These are phyloP conservation scores for Candida nitratophila DNA, from an alignment of 805 yeast species.

Conservation along the genomic window DNA sequence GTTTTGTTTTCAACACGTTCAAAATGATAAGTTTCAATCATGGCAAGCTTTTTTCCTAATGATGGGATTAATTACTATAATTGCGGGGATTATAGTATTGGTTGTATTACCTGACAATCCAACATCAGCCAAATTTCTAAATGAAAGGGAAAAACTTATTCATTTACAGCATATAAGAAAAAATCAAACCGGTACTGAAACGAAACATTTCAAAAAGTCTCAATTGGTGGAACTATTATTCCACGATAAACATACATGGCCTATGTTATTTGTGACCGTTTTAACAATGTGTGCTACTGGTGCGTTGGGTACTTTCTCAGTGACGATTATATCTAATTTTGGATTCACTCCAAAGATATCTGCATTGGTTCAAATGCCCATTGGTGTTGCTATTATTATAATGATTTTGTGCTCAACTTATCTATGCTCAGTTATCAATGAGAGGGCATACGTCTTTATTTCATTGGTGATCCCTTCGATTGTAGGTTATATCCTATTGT, in stretches of 20 bases:
- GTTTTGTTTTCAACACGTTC: slow-evolving; percentile 41
- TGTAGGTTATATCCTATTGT: slow-evolving; percentile 22
- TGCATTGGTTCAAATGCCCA: slow-evolving; percentile 22
- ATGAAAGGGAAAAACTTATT: slow-evolving; percentile 25
- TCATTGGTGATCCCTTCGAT: slow-evolving; percentile 11
- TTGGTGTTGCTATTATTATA: slow-evolving; percentile 30
- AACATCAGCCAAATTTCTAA: slow-evolving; percentile 32
- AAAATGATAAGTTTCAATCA: slow-evolving; percentile 28
- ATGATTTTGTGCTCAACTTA: slow-evolving; percentile 14
- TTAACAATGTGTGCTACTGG: slow-evolving; percentile 22
- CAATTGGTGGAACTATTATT: slow-evolving; percentile 21
- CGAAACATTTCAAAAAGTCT: slow-evolving; percentile 17
- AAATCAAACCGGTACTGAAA: slow-evolving; percentile 19
- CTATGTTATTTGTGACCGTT: slow-evolving; percentile 32
- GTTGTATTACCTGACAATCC: slow-evolving; percentile 55
- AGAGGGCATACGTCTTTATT: neutral
- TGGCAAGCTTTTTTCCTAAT: slow-evolving; percentile 60
- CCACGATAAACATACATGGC: slow-evolving; percentile 27
- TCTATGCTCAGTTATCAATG: slow-evolving; percentile 14
- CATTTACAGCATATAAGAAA: slow-evolving; percentile 23
- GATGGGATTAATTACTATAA: slow-evolving; percentile 51
- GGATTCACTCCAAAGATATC: slow-evolving; percentile 17
- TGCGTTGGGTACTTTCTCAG: slow-evolving; percentile 32
- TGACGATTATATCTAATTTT: slow-evolving; percentile 31
- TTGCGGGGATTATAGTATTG: slow-evolving; percentile 39